Evolutionary conservation across 768 basidiomycete genomes (phyloP).

Genomic region (Saitozyma sp.): DNA sequence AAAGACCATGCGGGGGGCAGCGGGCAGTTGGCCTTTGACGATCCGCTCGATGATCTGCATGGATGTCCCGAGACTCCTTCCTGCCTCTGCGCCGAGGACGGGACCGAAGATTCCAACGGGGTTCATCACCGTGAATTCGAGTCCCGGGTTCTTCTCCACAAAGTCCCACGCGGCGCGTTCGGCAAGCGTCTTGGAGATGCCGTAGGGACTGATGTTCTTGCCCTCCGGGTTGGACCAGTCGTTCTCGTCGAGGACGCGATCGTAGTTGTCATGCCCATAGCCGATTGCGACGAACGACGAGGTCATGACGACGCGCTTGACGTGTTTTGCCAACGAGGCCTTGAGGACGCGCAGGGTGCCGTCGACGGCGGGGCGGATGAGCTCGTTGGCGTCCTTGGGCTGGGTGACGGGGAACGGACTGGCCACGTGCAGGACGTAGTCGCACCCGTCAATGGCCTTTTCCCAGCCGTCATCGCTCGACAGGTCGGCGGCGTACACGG

Average conservation of each 20-base stretch:
- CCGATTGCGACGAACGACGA: not conserved
- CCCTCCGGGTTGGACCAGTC: not conserved
- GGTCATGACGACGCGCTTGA: slow-evolving; percentile 1
- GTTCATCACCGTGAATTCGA: not conserved
- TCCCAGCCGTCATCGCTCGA: slow-evolving; percentile 10
- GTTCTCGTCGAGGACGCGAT: not conserved
- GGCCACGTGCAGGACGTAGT: slow-evolving; percentile 7
- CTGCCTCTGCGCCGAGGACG: not conserved
- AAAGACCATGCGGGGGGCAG: slow-evolving; percentile 7
- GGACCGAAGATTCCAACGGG: slow-evolving; percentile 14
- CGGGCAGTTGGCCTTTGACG: slow-evolving; percentile 5
- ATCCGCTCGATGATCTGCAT: slow-evolving; percentile 3
- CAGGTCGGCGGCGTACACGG: slow-evolving; percentile 2
- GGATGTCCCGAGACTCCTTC: not conserved
- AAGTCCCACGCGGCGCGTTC: slow-evolving; percentile 13
- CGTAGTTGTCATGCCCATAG: not conserved
- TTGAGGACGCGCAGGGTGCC: slow-evolving; percentile 8
- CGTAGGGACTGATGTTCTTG: slow-evolving; percentile 1
- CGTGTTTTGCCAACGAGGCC: not conserved
- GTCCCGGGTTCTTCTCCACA: not conserved
- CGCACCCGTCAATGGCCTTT: slow-evolving; percentile 4
- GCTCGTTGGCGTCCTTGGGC: slow-evolving; percentile 8
- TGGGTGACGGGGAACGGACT: slow-evolving; percentile 4
- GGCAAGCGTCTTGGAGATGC: not conserved
- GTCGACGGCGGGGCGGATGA: slow-evolving; percentile 12